Percentiles rank a stretch among this genome's conserved stretches.
Evolutionary conservation across 768 basidiomycete species (phyloP).

Genomic region (Boletales sp.): DNA sequence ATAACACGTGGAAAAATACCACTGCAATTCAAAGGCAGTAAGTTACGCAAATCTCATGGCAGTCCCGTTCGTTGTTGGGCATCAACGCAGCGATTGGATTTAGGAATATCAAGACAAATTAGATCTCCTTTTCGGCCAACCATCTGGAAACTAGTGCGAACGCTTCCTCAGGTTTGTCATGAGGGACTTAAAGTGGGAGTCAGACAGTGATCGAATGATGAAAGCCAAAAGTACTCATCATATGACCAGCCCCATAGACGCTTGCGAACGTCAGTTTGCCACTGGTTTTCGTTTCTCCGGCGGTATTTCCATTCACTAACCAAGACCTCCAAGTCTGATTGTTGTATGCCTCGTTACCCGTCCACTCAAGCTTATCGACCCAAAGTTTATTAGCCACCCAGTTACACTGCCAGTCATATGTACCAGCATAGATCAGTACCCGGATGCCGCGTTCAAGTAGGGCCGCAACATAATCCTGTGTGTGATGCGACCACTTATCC

Average conservation of each 20-base stretch:
- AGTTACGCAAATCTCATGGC: background rate
- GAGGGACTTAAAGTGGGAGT: slow-evolving; percentile 45
- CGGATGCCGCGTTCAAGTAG: slow-evolving; percentile 48
- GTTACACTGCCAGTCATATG: too few relatives aligned
- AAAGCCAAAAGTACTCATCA: slow-evolving; percentile 12
- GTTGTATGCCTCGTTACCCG: slow-evolving; percentile 46
- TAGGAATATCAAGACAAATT: slow-evolving; percentile 7
- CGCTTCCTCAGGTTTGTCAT: slow-evolving; percentile 62
- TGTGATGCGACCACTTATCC: slow-evolving; percentile 56
- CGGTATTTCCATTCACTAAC: slow-evolving; percentile 39
- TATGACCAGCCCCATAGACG: slow-evolving; percentile 45
- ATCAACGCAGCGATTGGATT: background rate
- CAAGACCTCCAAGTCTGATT: slow-evolving; percentile 33
- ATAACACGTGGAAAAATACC: background rate
- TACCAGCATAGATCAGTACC: slow-evolving; percentile 42
- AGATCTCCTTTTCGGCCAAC: slow-evolving; percentile 45
- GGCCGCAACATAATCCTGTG: slow-evolving; percentile 55
- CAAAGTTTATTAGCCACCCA: too few relatives aligned
- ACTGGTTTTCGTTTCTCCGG: slow-evolving; percentile 17
- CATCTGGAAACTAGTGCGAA: slow-evolving; percentile 48
- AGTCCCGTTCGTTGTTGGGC: too few relatives aligned
- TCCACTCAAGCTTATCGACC: slow-evolving; percentile 24
- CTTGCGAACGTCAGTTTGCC: slow-evolving; percentile 60
- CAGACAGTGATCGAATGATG: slow-evolving; percentile 15
- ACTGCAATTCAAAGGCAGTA: background rate